Evolutionary conservation across 2,329 filamentous ascomycete species (phyloP).

Genomic region (Penicillium sp.): DNA sequence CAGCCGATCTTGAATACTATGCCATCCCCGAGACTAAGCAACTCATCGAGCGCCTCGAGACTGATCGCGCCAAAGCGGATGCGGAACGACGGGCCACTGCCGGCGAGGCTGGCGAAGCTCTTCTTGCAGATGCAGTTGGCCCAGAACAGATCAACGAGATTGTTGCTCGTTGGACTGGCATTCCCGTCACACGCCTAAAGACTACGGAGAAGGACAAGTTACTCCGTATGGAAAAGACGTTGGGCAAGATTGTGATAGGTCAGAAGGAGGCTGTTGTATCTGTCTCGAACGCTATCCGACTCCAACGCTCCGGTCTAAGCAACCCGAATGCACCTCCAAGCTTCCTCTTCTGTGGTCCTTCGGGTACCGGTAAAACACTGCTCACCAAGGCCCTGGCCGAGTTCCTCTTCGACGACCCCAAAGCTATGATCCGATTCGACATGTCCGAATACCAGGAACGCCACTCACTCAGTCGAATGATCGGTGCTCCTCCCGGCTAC

Average conservation of each 20-base stretch:
- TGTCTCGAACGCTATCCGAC: slow-evolving; percentile 92
- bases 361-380: slow-evolving; percentile 96
- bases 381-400: slow-evolving; percentile 96
- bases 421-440: slow-evolving; percentile 98
- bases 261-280: slow-evolving; percentile 92
- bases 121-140: slow-evolving; percentile 91
- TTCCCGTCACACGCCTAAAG: slow-evolving; percentile 90
- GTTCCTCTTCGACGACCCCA: slow-evolving; percentile 96
- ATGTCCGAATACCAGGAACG: slow-evolving; percentile 99
- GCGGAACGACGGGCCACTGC: slow-evolving; percentile 61
- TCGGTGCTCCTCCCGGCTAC: slow-evolving; percentile 94
- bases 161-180: slow-evolving; percentile 96
- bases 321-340: slow-evolving; percentile 97
- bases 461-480: slow-evolving; percentile 94
- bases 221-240: slow-evolving; percentile 91
- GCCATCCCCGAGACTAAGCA: slow-evolving; percentile 90
- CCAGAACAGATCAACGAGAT: slow-evolving; percentile 99
- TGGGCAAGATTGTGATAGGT: slow-evolving; percentile 84
- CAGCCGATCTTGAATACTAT: slow-evolving; percentile 95
- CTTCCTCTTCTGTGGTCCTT: slow-evolving; percentile 98
- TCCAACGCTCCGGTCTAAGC: slow-evolving; percentile 89
- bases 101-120: slow-evolving; percentile 67
- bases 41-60: slow-evolving; percentile 80
- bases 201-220: slow-evolving; percentile 98
- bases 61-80: slow-evolving; percentile 78